A percentile compares a stretch with the other conserved stretches of the same genome.
Conservation (phyloP, 805 yeast species). For the Tetrapisispora phaffii region DNA sequence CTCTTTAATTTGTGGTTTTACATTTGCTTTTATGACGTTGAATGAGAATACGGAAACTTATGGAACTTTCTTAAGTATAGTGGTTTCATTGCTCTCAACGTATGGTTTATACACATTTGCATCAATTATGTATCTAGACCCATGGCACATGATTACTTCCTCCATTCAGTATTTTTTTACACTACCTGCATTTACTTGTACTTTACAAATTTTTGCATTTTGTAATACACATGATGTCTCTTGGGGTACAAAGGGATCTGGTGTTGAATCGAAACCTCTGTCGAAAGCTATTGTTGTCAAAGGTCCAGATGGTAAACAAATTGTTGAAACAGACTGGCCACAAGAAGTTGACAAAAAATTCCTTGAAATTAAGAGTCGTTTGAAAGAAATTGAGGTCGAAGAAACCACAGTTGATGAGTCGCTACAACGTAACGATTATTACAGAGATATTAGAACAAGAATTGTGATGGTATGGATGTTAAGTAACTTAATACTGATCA, state of each 20-base stretch:
- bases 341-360: constrained; percentile 32
- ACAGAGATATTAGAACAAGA: constrained; percentile 86
- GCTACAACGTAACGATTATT: constrained; percentile 62
- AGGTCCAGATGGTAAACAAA: constrained; percentile 73
- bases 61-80: constrained; percentile 59
- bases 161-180: constrained; percentile 79
- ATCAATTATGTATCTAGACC: constrained; percentile 81
- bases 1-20: constrained; percentile 73
- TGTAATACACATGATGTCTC: constrained; percentile 97
- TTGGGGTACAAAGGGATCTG: constrained; percentile 98
- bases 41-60: constrained; percentile 31
- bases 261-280: constrained; percentile 53
- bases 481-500: constrained; percentile 66
- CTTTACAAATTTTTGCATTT: constrained; percentile 90
- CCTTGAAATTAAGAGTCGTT: constrained; percentile 30
- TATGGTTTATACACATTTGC: constrained; percentile 79
- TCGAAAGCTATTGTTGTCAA: constrained; percentile 77
- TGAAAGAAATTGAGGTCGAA: constrained; percentile 28
- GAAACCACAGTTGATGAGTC: constrained; percentile 23
- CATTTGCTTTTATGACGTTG: constrained; percentile 57
- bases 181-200: constrained; percentile 85
- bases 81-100: constrained; percentile 79
- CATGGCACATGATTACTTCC: constrained; percentile 91
- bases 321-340: constrained; percentile 48
- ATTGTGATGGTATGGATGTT: constrained; percentile 95